Evolutionary conservation across 345 rosid genomes (phyloP).

Genomic region (Limnanthes douglasii): DNA sequence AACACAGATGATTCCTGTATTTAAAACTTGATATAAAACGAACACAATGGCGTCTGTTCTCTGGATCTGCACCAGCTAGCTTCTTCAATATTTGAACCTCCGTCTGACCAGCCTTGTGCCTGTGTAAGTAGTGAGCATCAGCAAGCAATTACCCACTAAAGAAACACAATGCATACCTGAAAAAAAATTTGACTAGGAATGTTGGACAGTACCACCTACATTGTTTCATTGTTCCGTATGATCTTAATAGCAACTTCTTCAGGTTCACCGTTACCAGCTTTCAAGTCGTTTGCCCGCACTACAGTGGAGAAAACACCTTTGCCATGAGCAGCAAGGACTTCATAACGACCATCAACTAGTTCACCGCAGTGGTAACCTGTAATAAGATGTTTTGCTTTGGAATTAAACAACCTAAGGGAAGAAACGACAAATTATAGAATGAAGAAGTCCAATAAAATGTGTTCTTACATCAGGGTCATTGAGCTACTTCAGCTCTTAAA

Average conservation of each 20-base stretch:
- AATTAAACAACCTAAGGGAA: neutral
- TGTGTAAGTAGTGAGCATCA: slow-evolving; percentile 14
- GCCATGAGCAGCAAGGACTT: slow-evolving; percentile 92
- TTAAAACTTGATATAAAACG: slow-evolving; percentile 84
- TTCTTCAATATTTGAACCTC: slow-evolving; percentile 92
- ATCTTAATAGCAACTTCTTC: slow-evolving; percentile 96
- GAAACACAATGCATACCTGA: slow-evolving; percentile 2
- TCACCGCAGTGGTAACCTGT: slow-evolving; percentile 94
- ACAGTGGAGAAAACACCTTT: slow-evolving; percentile 97
- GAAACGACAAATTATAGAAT: neutral
- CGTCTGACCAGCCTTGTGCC: slow-evolving; percentile 89
- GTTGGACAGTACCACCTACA: slow-evolving; percentile 25
- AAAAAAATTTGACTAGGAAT: slow-evolving; percentile 1
- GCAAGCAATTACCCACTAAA: slow-evolving; percentile 5
- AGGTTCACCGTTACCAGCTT: slow-evolving; percentile 50
- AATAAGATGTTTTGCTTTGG: slow-evolving; percentile 4
- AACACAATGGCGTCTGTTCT: slow-evolving; percentile 88
- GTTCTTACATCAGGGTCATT: too few relatives aligned
- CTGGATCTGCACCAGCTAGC: slow-evolving; percentile 86
- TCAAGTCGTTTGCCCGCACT: slow-evolving; percentile 83
- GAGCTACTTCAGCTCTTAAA: too few relatives aligned
- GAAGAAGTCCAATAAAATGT: neutral
- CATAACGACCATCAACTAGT: slow-evolving; percentile 86
- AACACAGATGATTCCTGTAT: slow-evolving; percentile 94
- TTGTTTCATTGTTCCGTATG: slow-evolving; percentile 87